phyloP scores from a whole-genome alignment of 257 asterid species.

The Ballota nigra region DNA sequence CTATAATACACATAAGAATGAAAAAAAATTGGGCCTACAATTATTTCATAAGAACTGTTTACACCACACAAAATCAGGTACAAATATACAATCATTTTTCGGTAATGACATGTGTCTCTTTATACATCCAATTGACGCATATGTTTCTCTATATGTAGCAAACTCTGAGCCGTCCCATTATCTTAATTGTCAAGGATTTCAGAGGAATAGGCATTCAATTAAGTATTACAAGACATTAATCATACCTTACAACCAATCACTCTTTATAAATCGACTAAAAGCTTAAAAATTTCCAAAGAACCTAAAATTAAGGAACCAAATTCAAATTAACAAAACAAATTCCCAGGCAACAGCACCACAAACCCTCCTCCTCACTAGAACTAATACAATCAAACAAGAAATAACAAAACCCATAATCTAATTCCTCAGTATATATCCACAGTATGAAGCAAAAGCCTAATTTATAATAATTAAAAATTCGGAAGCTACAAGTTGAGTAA shows the following conservation, averaged over 20 bases:
- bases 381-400: background rate
- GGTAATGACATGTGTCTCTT: background rate
- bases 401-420: background rate
- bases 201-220: constrained; percentile 1
- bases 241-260: background rate
- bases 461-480: background rate
- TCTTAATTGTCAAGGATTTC: background rate
- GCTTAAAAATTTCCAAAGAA: background rate
- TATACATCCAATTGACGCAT: background rate
- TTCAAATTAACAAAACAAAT: background rate
- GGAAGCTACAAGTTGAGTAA: background rate
- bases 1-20: background rate
- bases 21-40: too few species aligned
- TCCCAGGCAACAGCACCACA: background rate
- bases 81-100: too few species aligned
- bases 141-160: background rate
- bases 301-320: background rate
- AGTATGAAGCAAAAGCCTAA: background rate
- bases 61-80: too few species aligned
- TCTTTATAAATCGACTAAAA: constrained; percentile 10
- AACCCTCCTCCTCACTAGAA: background rate
- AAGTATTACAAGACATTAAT: background rate
- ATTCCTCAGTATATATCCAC: background rate
- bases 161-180: background rate
- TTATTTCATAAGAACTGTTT: too few species aligned